phyloP scores from a whole-genome alignment of 306 rosid genomes.

The Dryas drummondii region DNA sequence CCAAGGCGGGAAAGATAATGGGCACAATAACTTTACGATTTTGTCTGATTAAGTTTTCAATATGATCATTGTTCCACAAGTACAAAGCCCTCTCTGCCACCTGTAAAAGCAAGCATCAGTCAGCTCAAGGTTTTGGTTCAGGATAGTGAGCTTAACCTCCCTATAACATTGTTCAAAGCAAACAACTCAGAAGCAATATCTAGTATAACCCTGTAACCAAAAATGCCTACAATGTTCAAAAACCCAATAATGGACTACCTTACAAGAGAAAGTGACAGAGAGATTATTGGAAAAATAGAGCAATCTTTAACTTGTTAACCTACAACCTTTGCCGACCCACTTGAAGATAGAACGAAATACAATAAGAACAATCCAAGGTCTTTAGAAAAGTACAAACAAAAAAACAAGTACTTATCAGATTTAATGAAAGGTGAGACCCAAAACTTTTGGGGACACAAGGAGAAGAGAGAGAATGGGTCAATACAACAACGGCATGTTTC shows the following conservation, averaged over 20 bases:
- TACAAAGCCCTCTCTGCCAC: constrained; percentile 79
- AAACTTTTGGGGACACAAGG: background rate
- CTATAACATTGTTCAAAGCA: background rate
- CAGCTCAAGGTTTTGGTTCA: constrained; percentile 17
- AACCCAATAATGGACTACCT: background rate
- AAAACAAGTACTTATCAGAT: background rate
- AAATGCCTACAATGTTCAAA: background rate
- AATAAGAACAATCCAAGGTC: background rate
- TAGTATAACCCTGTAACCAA: background rate
- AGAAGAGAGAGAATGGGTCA: background rate
- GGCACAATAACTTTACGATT: constrained; percentile 58
- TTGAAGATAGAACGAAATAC: background rate
- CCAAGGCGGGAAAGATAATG: constrained; percentile 71
- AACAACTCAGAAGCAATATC: background rate
- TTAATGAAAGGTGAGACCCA: background rate
- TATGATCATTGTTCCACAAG: constrained; percentile 74
- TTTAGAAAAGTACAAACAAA: background rate
- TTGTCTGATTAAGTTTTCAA: constrained; percentile 58
- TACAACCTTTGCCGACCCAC: background rate
- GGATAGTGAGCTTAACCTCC: background rate
- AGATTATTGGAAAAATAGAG: background rate
- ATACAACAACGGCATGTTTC: background rate
- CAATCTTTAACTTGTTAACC: background rate
- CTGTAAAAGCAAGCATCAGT: constrained; percentile 38
- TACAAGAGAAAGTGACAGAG: background rate